Evolutionary conservation across 768 basidiomycete species (phyloP), one percentile per base, ranked within the genome.

Genomic region (Mycena alexandri): DNA sequence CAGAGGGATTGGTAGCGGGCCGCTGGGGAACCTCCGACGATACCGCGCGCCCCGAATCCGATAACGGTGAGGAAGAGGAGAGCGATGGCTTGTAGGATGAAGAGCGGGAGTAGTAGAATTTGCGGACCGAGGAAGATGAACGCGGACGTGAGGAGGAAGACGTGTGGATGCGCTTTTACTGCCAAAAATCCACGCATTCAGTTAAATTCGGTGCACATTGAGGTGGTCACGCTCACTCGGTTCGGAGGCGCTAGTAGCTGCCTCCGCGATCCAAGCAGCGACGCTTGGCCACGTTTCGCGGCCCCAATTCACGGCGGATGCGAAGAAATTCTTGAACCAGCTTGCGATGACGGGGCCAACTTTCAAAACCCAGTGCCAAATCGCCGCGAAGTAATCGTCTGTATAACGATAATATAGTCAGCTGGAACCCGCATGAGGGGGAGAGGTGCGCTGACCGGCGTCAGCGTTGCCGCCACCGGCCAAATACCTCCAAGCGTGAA

Each of bases 21-120:
- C 3, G 76, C 71, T 9, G 69, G 71, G 7, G 77, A 21, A 76
- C 75, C 76, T 8, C 74, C 71, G 24, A 72, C 64, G 44, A 77
- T 66, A 1, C 70, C 68, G 42, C 61, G 57, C 8, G 67, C 43
- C 19, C 65, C 62, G 58, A 77, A 73, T 4, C 75, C 25, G 16
- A 51, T 25, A 2, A 13, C 29, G 9, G 56, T 24, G 34, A 55
- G 54, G 34, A 55, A 17, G 13, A 66, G 42, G 17, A 73, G 67
- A 41, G 71, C 61, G 25, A 67, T 13, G 34, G 61, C 64, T 41
- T 75, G 75, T 0, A 75, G n/a, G 29, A 72, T 54, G 52, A 74
- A 19, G 4, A 75, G 63, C 14, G 75, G 75, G 13, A 76, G 38
- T 17, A 76, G 59, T 11, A 75, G 62, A 44, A 75, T 70, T 70